phyloP scores from a whole-genome alignment of 306 rosid genomes.

The Dryas drummondii region DNA sequence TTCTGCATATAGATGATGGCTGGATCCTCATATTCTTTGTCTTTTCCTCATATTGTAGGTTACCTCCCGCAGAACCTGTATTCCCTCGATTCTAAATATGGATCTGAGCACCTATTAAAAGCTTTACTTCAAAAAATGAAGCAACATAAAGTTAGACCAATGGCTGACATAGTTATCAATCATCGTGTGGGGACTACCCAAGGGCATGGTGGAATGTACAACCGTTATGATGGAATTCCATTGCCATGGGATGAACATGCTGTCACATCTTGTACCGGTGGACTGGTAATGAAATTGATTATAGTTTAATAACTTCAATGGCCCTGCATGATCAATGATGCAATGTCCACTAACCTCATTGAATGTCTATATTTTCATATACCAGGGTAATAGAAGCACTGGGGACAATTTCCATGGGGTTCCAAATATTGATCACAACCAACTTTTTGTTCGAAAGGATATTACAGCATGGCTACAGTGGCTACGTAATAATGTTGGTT shows the following conservation, averaged over 20 bases:
- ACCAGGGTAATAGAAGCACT: slow-evolving; percentile 69
- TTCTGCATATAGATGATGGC: slow-evolving; percentile 8
- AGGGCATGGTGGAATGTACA: slow-evolving; percentile 83
- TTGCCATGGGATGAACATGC: slow-evolving; percentile 82
- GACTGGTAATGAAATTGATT: slow-evolving; percentile 50
- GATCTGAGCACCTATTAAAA: slow-evolving; percentile 71
- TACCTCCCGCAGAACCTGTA: slow-evolving; percentile 89
- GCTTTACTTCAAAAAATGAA: slow-evolving; percentile 75
- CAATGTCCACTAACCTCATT: background rate
- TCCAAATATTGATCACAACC: slow-evolving; percentile 87
- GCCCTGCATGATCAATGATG: slow-evolving; percentile 12
- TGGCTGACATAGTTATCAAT: slow-evolving; percentile 89
- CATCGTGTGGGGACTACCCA: slow-evolving; percentile 77
- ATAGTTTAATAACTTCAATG: background rate
- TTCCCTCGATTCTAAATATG: slow-evolving; percentile 70
- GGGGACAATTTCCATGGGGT: slow-evolving; percentile 81
- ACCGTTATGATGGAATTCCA: slow-evolving; percentile 87
- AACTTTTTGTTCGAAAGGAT: slow-evolving; percentile 82
- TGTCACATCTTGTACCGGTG: slow-evolving; percentile 84
- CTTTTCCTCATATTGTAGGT: slow-evolving; percentile 41
- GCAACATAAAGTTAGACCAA: slow-evolving; percentile 65
- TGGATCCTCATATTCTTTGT: background rate
- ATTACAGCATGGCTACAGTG: slow-evolving; percentile 75
- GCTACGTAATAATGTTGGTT: slow-evolving; percentile 66
- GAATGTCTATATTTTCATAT: slow-evolving; percentile 2